A percentile compares a stretch with the other conserved stretches of the same genome.
Evolutionary conservation across 257 asterid genomes (phyloP).

Genomic region (Penstemon davidsonii): DNA sequence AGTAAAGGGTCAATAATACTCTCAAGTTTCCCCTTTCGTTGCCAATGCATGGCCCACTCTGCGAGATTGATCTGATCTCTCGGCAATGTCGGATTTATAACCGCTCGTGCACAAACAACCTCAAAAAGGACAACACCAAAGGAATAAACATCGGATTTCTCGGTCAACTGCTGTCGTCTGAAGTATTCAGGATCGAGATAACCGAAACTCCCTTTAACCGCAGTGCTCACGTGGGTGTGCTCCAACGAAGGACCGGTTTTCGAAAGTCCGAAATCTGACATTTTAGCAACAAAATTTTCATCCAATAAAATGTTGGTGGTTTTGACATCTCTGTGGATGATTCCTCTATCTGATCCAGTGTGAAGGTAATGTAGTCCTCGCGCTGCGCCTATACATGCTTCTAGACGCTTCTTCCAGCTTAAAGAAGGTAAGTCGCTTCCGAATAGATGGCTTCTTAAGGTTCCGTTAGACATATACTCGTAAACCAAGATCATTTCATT

Average conservation of each 20-base stretch:
- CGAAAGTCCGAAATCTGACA: constrained; percentile 91
- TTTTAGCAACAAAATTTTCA: constrained; percentile 62
- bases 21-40: constrained; percentile 56
- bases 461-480: constrained; percentile 88
- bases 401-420: constrained; percentile 79
- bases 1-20: constrained; percentile 59
- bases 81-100: constrained; percentile 73
- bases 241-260: constrained; percentile 75
- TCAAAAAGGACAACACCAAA: constrained; percentile 85
- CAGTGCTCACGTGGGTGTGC: constrained; percentile 87
- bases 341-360: constrained; percentile 79
- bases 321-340: constrained; percentile 79
- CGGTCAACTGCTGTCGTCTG: too few relatives aligned
- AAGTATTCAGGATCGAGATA: too few relatives aligned
- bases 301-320: constrained; percentile 77
- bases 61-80: constrained; percentile 84
- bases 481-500: constrained; percentile 86
- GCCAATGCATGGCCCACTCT: constrained; percentile 86
- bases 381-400: constrained; percentile 78
- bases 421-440: constrained; percentile 65
- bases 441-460: constrained; percentile 73
- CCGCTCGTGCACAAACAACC: constrained; percentile 70
- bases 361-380: constrained; percentile 86
- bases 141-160: constrained; percentile 62
- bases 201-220: constrained; percentile 11